phyloP scores from a whole-genome alignment of 257 asterid genomes.

The Solanum pennellii region DNA sequence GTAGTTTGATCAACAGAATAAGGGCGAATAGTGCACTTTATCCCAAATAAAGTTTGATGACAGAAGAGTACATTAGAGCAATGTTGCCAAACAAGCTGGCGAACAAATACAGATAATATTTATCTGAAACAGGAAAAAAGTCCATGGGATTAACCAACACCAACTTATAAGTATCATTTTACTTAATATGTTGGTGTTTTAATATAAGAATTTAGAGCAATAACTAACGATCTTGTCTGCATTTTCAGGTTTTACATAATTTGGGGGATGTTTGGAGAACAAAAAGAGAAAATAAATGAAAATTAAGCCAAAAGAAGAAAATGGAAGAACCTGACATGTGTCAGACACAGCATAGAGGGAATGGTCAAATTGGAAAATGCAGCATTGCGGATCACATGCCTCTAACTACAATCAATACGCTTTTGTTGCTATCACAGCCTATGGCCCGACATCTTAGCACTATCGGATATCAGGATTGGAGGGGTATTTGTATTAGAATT shows the following conservation, averaged over 20 bases:
- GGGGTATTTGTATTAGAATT: background rate
- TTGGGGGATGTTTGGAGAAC: background rate
- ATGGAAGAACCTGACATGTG: background rate
- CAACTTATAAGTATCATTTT: background rate
- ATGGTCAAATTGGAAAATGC: background rate
- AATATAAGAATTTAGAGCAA: background rate
- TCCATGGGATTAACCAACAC: background rate
- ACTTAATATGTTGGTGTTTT: background rate
- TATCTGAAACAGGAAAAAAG: background rate
- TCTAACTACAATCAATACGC: background rate
- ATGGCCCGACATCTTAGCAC: background rate
- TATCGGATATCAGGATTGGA: background rate
- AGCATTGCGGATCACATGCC: background rate
- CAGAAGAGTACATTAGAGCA: background rate
- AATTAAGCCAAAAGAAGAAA: background rate
- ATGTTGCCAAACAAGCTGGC: background rate
- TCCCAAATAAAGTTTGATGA: background rate
- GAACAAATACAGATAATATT: background rate
- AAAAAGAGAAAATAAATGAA: background rate
- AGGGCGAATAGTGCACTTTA: background rate
- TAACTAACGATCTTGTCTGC: background rate
- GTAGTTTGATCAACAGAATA: background rate
- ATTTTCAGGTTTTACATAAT: background rate
- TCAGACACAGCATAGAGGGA: background rate
- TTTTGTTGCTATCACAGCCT: background rate